Base-by-base conservation (phyloP, 768 basidiomycete species). In the Collybia sordida region DNA sequence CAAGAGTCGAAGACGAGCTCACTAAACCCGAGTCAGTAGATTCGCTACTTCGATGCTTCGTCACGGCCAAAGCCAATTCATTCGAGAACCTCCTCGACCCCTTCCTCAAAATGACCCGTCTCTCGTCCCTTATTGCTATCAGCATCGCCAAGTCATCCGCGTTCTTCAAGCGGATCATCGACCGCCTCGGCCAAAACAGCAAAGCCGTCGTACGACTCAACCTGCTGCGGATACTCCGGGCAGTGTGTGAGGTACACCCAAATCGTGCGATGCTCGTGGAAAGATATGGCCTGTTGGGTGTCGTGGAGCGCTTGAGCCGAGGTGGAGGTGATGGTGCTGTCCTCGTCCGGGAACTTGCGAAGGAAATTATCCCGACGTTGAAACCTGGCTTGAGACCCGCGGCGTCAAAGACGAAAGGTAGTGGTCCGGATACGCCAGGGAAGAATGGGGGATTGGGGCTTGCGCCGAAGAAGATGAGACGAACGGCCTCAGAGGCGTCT, bases 51-150 rank as follows among this genome's bases (percentile, higher is more conserved):
- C 79, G 77, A 35, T 89, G 90, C 64, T 96, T 96, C 66, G 83
- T 90, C 54, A 77, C 81, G 1, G 85, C 91, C 23, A 94, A 95
- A 68, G 86, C 91, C 40, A 89, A 90, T 62, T 88, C 86, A 1
- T 94, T 97, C 61, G 96, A 98, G 64, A 92, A 89, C 60, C 70
- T 99, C 19, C 82, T 98, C 6, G 92, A 95, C 45, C 91, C 93
- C 1, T 88, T 94, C 70, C 81, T 95, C 62, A 97, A 97, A 74
- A 88, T 98, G 40, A 83, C 86, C 45, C 88, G 94, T 9, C 67
- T 92, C 6, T 98, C 95, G 0, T 77, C 79, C 0, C 65, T 74
- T 1, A 66, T 98, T 31, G 86, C 90, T 1, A 81, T 91, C 21
- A 82, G 83, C 15, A 79, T 98, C 38, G 82, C 93, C 28, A 86